Evolutionary conservation across 2,329 filamentous ascomycete genomes (phyloP), one percentile per base, ranked within the genome.

Genomic region (Pyricularia pennisetigena): DNA sequence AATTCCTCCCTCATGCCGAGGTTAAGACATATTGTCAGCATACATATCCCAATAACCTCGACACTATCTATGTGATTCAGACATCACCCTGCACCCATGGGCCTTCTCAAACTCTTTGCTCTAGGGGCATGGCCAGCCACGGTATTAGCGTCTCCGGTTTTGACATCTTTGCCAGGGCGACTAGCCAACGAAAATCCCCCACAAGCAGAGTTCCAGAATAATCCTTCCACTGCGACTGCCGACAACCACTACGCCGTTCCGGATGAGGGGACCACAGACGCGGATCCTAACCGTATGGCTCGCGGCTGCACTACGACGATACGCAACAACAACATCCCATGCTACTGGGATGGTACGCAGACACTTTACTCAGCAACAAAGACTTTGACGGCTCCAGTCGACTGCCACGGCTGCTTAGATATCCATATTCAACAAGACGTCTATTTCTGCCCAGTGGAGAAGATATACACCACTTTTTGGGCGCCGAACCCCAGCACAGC

Each of bases 291-390:
- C 16, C 59, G 29, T 4, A 28, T 26, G 59, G 59, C 28, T 6
- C 59, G 26, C 26, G 59, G 26, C 59, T 62, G 59, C 59, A 62
- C 59, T 7, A 62, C 59, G 9, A 28, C 24, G 7, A 62, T 70
- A 66, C 65, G 68, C 68, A 10, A 65, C 20, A 10, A 28, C n/a
- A 4, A 30, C 32, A n/a, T 49, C 14, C 63, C 69, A 3, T 70
- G 69, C 66, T 20, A 59, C 9, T 69, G 30, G 66, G 68, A 68
- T 29, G 68, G 69, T 14, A 59, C 65, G 23, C 6, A 66, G 26
- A 70, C 69, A 23, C 29, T 68, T n/a, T 70, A 70, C 64, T 32
- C 69, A 9, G 68, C 67, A 35, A 70, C 69, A 12, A 67, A 32
- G 30, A 68, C 65, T 7, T 28, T 64, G 23, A n/a, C 67, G 30